Percentiles rank a stretch among this genome's conserved stretches.
phyloP scores from a whole-genome alignment of 257 asterid genomes.

The Haberlea rhodopensis region DNA sequence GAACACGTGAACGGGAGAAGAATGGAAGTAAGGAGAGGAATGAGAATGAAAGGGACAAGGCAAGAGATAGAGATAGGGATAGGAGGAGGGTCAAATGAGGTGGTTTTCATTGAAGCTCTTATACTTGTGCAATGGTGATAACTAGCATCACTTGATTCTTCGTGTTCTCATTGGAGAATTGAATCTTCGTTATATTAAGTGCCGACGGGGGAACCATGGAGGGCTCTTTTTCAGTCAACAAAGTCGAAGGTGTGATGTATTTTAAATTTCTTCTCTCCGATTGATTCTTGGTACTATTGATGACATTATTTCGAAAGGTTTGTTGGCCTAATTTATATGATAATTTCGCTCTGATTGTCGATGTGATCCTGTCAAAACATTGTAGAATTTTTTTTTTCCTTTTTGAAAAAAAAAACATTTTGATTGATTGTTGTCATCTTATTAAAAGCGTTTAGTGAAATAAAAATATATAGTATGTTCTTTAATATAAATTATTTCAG shows the following conservation, averaged over 20 bases:
- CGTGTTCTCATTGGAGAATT: not conserved
- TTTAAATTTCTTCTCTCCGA: not conserved
- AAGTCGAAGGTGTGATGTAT: not conserved
- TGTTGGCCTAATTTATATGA: not conserved
- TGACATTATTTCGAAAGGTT: too few species aligned
- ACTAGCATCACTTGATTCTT: not conserved
- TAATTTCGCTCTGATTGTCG: not conserved
- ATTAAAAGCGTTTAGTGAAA: too few species aligned
- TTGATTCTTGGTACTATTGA: not conserved
- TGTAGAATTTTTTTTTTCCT: too few species aligned
- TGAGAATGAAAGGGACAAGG: conserved; percentile 67
- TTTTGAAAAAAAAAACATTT: too few species aligned
- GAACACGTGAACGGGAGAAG: conserved; percentile 45
- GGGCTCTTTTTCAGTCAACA: not conserved
- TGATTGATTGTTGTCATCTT: too few species aligned
- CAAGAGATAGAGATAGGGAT: conserved; percentile 61
- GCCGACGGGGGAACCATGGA: not conserved
- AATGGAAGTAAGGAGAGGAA: conserved; percentile 76
- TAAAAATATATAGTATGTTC: too few species aligned
- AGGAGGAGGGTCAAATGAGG: conserved; percentile 61
- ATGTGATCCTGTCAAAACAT: too few species aligned
- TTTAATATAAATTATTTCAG: too few species aligned
- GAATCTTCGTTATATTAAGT: too few species aligned
- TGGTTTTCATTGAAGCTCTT: not conserved
- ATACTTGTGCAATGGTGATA: not conserved